phyloP scores from a whole-genome alignment of 2,329 filamentous ascomycete species.

The Reticulascus tulasneorum region DNA sequence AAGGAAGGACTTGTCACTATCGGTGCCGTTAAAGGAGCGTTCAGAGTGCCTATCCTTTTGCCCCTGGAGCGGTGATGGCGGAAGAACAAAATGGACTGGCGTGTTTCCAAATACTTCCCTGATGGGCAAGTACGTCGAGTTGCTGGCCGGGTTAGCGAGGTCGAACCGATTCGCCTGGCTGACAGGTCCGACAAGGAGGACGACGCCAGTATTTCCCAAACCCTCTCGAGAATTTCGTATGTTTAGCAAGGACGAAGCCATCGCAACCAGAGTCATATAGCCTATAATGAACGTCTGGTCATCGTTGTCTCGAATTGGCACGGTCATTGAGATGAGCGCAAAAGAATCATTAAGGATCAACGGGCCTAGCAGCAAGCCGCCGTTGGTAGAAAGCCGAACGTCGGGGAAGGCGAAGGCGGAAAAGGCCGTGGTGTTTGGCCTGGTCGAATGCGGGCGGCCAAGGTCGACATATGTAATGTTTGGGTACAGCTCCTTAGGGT shows the following conservation, averaged over 20 bases:
- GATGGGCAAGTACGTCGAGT: constrained; percentile 37
- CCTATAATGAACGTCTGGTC: constrained; percentile 64
- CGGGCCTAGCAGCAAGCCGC: constrained; percentile 72
- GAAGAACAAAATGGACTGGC: constrained; percentile 57
- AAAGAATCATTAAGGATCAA: constrained; percentile 67
- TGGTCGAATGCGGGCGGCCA: constrained; percentile 32
- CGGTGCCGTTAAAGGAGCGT: constrained; percentile 37
- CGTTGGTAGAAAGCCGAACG: constrained; percentile 44
- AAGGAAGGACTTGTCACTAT: constrained; percentile 47
- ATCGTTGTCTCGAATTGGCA: constrained; percentile 70
- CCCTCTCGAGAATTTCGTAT: constrained; percentile 65
- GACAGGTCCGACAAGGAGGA: constrained; percentile 66
- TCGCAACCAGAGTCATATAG: constrained; percentile 78
- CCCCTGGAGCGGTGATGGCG: constrained; percentile 39
- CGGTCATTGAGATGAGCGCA: constrained; percentile 74
- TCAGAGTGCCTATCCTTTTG: constrained; percentile 44
- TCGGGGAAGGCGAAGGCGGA: constrained; percentile 46
- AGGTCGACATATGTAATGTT: constrained; percentile 65
- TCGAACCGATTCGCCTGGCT: constrained; percentile 63
- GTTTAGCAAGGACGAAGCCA: constrained; percentile 59
- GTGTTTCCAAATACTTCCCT: constrained; percentile 35
- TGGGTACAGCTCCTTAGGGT: constrained; percentile 69
- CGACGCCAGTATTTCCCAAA: constrained; percentile 64
- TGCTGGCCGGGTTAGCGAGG: constrained; percentile 38
- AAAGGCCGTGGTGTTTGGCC: constrained; percentile 36